phyloP scores from a whole-genome alignment of 768 basidiomycete genomes.

The Tulasnella sp. region DNA sequence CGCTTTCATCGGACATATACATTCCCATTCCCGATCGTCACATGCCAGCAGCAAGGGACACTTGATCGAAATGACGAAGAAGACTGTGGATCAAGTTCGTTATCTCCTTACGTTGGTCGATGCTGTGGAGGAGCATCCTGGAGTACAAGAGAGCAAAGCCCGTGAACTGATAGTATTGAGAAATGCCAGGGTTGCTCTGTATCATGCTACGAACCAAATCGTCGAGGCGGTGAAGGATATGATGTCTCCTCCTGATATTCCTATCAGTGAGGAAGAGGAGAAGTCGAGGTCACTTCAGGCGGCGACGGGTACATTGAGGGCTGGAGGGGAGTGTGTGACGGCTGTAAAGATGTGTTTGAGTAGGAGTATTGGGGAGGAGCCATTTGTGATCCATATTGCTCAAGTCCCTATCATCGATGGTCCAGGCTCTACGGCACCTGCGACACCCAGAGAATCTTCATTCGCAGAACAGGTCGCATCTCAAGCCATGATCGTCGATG shows the following conservation, averaged over 20 bases:
- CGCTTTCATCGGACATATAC: constrained; percentile 94
- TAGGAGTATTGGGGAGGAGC: constrained; percentile 45
- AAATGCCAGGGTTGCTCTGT: constrained; percentile 65
- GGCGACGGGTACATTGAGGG: constrained; percentile 79
- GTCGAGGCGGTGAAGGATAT: constrained; percentile 78
- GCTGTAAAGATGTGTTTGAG: constrained; percentile 73
- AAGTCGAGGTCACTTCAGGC: constrained; percentile 62
- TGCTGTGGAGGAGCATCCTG: constrained; percentile 65
- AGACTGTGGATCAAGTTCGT: constrained; percentile 88
- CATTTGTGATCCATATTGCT: constrained; percentile 55
- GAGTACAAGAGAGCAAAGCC: constrained; percentile 34
- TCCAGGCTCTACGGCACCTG: too few species aligned
- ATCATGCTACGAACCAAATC: constrained; percentile 70
- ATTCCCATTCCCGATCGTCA: constrained; percentile 77
- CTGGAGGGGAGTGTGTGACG: constrained; percentile 77
- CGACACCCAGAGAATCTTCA: too few species aligned
- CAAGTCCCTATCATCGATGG: constrained; percentile 22
- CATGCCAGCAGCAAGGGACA: constrained; percentile 90
- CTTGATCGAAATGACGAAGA: constrained; percentile 87
- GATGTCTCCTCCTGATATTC: constrained; percentile 35
- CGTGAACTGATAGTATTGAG: constrained; percentile 53
- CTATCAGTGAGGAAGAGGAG: constrained; percentile 62
- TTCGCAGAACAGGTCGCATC: too few species aligned
- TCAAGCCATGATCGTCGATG: too few species aligned
- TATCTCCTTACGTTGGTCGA: constrained; percentile 86